phyloP scores from a whole-genome alignment of 2,329 filamentous ascomycete species.

The Didymella exigua region DNA sequence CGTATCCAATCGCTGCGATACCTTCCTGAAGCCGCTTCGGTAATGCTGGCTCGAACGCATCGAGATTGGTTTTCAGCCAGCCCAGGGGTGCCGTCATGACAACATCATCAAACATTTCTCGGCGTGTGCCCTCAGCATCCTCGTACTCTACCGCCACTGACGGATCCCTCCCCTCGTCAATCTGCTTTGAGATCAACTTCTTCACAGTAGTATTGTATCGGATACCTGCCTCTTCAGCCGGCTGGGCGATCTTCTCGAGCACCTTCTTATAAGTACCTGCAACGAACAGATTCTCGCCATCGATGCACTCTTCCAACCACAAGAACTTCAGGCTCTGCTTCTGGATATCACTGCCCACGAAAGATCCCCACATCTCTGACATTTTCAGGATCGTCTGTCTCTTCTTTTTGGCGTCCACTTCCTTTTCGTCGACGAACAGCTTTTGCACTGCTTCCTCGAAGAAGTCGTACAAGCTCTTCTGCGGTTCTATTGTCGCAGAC shows the following conservation, averaged over 20 bases:
- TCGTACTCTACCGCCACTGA: conserved; percentile 52
- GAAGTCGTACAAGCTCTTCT: conserved; percentile 63
- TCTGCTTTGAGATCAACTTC: conserved; percentile 42
- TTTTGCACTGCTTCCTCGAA: conserved; percentile 58
- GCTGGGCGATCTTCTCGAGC: conserved; percentile 63
- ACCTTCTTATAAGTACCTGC: conserved; percentile 65
- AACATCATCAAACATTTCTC: conserved; percentile 67
- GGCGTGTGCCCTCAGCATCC: conserved; percentile 45
- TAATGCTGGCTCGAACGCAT: conserved; percentile 65
- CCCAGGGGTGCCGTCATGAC: conserved; percentile 72
- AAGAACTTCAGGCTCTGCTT: conserved; percentile 76
- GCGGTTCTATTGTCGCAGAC: conserved; percentile 57
- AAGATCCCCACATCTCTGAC: conserved; percentile 72
- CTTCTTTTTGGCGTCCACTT: conserved; percentile 51
- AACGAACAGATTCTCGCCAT: conserved; percentile 70
- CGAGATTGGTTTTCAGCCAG: conserved; percentile 51
- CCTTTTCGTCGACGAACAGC: conserved; percentile 44
- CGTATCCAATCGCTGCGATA: conserved; percentile 70
- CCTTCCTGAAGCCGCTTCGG: conserved; percentile 63
- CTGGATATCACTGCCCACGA: conserved; percentile 68
- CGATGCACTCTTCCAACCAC: conserved; percentile 78
- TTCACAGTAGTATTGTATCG: conserved; percentile 56
- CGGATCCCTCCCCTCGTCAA: conserved; percentile 22
- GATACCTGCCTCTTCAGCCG: conserved; percentile 63
- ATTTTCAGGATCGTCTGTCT: conserved; percentile 59